Conservation (phyloP, 2,329 filamentous ascomycete genomes). For the Trichoderma atroviride region DNA sequence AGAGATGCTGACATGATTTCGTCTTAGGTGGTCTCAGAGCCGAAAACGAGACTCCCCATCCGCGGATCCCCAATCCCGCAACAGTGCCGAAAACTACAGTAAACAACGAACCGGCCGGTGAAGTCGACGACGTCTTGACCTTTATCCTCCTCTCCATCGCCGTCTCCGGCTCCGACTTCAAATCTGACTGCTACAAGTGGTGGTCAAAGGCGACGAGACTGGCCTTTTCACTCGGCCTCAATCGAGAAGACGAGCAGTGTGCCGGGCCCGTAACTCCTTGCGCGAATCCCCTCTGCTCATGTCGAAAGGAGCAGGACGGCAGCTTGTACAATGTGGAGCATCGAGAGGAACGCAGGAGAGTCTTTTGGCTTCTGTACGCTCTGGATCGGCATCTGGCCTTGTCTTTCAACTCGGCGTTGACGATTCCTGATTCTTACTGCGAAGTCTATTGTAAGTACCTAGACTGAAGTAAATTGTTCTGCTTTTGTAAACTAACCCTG, state of each 20-base stretch:
- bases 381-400: slow-evolving; percentile 52
- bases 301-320: slow-evolving; percentile 35
- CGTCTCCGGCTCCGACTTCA: slow-evolving; percentile 52
- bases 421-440: slow-evolving; percentile 51
- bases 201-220: slow-evolving; percentile 48
- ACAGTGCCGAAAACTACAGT: slow-evolving; percentile 37
- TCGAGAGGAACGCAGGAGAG: slow-evolving; percentile 49
- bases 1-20: not conserved
- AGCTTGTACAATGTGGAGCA: slow-evolving; percentile 43
- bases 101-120: slow-evolving; percentile 41
- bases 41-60: slow-evolving; percentile 38
- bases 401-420: slow-evolving; percentile 49
- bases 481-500: not conserved
- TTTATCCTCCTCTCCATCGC: slow-evolving; percentile 50
- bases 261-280: slow-evolving; percentile 36
- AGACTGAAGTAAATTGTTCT: not conserved
- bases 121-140: slow-evolving; percentile 49
- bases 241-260: slow-evolving; percentile 43
- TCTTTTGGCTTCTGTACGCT: slow-evolving; percentile 53
- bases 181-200: slow-evolving; percentile 52
- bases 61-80: slow-evolving; percentile 31
- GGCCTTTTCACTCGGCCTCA: slow-evolving; percentile 43
- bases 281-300: slow-evolving; percentile 39
- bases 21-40: slow-evolving; percentile 38
- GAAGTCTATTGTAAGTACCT: slow-evolving; percentile 41